phyloP scores from a whole-genome alignment of 768 basidiomycete species.

The Boletus insuetus region DNA sequence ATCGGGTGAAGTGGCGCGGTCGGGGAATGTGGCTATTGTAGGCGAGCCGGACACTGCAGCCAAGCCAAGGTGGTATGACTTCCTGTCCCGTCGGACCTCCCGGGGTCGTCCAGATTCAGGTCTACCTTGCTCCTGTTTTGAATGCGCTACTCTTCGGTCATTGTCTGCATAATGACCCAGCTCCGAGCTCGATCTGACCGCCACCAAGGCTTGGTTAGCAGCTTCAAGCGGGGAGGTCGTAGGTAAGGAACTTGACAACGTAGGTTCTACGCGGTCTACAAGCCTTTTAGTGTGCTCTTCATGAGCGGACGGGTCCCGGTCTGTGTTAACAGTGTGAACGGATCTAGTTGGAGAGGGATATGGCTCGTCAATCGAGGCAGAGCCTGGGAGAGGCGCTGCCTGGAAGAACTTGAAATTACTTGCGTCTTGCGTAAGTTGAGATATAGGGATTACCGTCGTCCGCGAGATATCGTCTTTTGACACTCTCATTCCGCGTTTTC shows the following conservation, averaged over 20 bases:
- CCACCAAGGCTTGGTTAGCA: conserved; percentile 27
- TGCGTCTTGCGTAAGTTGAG: conserved; percentile 53
- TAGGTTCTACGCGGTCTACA: conserved; percentile 51
- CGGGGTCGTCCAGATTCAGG: conserved; percentile 54
- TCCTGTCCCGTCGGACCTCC: conserved; percentile 51
- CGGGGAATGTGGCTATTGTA: conserved; percentile 31
- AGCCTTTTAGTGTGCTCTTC: conserved; percentile 37
- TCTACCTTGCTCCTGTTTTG: conserved; percentile 43
- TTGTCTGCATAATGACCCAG: conserved; percentile 78
- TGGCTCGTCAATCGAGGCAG: conserved; percentile 22
- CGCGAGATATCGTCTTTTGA: conserved; percentile 62
- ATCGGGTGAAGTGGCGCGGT: conserved; percentile 45
- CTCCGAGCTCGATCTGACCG: conserved; percentile 71
- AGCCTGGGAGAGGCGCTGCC: conserved; percentile 33
- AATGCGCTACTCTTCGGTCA: conserved; percentile 33
- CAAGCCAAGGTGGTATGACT: conserved; percentile 63
- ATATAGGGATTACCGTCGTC: conserved; percentile 52
- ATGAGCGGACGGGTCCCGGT: conserved; percentile 19
- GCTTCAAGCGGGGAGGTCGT: conserved; percentile 44
- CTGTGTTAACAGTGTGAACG: conserved; percentile 42
- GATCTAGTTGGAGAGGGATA: conserved; percentile 52
- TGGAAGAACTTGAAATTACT: conserved; percentile 61
- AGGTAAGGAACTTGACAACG: conserved; percentile 62
- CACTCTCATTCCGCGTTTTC: conserved; percentile 40
- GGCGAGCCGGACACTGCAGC: conserved; percentile 50